phyloP scores from a whole-genome alignment of 192 early-diverging fungal genomes.

The Coemansia sp. region DNA sequence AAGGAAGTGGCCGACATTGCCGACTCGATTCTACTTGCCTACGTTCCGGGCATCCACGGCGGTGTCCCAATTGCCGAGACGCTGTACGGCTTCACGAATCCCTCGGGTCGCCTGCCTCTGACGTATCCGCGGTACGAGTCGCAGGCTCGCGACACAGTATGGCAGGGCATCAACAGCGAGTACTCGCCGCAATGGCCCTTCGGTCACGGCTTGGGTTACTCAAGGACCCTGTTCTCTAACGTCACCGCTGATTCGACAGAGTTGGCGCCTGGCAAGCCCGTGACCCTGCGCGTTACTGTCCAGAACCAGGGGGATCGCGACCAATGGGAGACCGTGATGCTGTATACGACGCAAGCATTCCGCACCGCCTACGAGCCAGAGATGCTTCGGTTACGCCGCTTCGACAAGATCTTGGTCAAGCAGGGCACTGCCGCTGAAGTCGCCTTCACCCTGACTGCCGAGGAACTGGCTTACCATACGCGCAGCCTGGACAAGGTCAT shows the following conservation, averaged over 20 bases:
- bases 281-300: slow-evolving; percentile 40
- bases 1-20: slow-evolving; percentile 40
- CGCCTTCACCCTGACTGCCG: slow-evolving; percentile 33
- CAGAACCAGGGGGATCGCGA: slow-evolving; percentile 47
- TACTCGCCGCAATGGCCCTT: slow-evolving; percentile 62
- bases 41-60: slow-evolving; percentile 61
- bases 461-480: slow-evolving; percentile 42
- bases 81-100: slow-evolving; percentile 59
- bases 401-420: slow-evolving; percentile 47
- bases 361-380: slow-evolving; percentile 58
- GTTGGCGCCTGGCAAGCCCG: slow-evolving; percentile 16
- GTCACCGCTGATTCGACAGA: slow-evolving; percentile 18
- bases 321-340: slow-evolving; percentile 56
- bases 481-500: slow-evolving; percentile 25
- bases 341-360: slow-evolving; percentile 57
- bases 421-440: slow-evolving; percentile 15
- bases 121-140: slow-evolving; percentile 58
- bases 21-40: slow-evolving; percentile 53
- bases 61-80: slow-evolving; percentile 60
- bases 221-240: slow-evolving; percentile 50
- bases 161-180: slow-evolving; percentile 43
- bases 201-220: slow-evolving; percentile 59
- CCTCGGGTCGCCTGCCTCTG: slow-evolving; percentile 59
- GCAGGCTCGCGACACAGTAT: slow-evolving; percentile 41
- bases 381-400: slow-evolving; percentile 55